Evolutionary conservation across 805 yeast species (phyloP), one percentile per base, ranked within the genome.

Genomic region (Nakazawaea wyomingensis): DNA sequence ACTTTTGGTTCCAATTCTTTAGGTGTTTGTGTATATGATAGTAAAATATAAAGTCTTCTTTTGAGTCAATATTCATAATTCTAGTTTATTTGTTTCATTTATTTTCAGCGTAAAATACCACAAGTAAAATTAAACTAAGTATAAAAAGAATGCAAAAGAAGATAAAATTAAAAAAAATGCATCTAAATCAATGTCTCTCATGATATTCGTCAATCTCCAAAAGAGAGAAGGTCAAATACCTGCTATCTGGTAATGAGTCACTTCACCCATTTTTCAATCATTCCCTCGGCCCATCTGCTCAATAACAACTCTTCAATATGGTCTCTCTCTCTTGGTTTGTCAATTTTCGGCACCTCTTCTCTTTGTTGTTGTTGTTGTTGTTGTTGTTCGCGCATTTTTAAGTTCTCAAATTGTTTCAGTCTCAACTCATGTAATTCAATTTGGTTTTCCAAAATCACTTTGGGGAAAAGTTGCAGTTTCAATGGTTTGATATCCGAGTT

Each of bases 201-300:
- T n/a, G n/a, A n/a, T n/a, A n/a, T n/a, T n/a, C n/a, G n/a, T n/a
- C n/a, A n/a, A n/a, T n/a, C n/a, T n/a, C n/a, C n/a, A n/a, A n/a
- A n/a, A n/a, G n/a, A n/a, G n/a, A n/a, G n/a, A n/a, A n/a, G n/a
- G n/a, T n/a, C n/a, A n/a, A n/a, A n/a, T n/a, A n/a, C n/a, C n/a
- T n/a, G n/a, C n/a, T n/a, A n/a, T n/a, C n/a, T n/a, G n/a, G n/a
- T n/a, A n/a, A n/a, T n/a, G n/a, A n/a, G n/a, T 33, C 31, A 43
- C 9, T 24, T 33, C 2, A 34, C 42, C 49, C 48, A 51, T 16
- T 46, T 32, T 22, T 50, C 53, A 14, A 63, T 37, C 50, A 62
- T 55, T 3, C 61, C 59, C 40, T 65, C 77, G 1, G 76, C 70
- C 80, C 80, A 74, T 48, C 78, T 59, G 21, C 69, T 68, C 39